Evolutionary conservation across 495 filamentous ascomycete species (phyloP).

Genomic region (Tetracladium marchalianum): DNA sequence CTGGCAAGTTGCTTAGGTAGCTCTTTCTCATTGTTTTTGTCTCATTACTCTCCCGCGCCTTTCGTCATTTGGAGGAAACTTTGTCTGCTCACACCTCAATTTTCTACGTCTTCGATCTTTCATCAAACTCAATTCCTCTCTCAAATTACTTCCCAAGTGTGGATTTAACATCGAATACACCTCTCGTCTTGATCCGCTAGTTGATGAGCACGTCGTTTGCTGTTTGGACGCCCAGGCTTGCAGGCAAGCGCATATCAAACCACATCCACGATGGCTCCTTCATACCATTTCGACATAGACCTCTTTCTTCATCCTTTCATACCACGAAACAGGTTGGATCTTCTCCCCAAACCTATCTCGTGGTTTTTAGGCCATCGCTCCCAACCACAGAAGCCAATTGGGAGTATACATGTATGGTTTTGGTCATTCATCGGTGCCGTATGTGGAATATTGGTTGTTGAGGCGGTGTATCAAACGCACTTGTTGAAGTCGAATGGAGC

Average conservation of each 20-base stretch:
- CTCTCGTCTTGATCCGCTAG: too few species aligned
- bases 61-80: neutral
- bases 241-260: too few species aligned
- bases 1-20: neutral
- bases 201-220: too few species aligned
- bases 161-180: too few species aligned
- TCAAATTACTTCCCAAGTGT: too few species aligned
- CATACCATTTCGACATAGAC: slow-evolving; percentile 55
- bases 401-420: slow-evolving; percentile 38
- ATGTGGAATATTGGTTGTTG: slow-evolving; percentile 34
- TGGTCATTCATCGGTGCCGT: slow-evolving; percentile 48
- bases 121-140: too few species aligned
- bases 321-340: slow-evolving; percentile 36
- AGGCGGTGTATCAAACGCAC: slow-evolving; percentile 29
- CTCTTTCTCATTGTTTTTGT: neutral
- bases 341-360: slow-evolving; percentile 34
- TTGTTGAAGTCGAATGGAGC: slow-evolving; percentile 25
- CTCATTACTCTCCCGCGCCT: neutral
- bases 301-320: slow-evolving; percentile 50
- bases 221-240: too few species aligned
- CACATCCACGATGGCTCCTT: too few species aligned
- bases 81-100: neutral
- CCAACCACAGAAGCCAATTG: slow-evolving; percentile 22
- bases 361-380: slow-evolving; percentile 43
- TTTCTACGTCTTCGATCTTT: too few species aligned